phyloP scores from a whole-genome alignment of 495 filamentous ascomycete species.

The Sphaerosporella brunnea region DNA sequence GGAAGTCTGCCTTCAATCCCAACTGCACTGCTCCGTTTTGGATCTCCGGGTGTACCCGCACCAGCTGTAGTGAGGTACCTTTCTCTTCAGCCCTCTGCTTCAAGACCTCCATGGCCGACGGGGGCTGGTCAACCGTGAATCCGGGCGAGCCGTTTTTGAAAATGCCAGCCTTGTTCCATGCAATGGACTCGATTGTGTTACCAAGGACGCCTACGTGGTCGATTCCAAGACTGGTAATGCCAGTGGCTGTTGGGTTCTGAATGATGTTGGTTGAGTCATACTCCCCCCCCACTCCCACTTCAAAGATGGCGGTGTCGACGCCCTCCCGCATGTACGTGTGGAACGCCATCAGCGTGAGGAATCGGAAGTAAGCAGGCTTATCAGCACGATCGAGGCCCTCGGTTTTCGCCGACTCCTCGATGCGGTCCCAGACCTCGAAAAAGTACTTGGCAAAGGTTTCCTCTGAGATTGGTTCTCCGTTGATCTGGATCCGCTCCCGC shows the following conservation, averaged over 20 bases:
- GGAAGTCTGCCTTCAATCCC: slow-evolving; percentile 62
- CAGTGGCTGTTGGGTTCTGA: slow-evolving; percentile 48
- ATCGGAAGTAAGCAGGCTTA: slow-evolving; percentile 82
- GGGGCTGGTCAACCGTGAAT: slow-evolving; percentile 56
- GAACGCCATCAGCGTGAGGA: slow-evolving; percentile 74
- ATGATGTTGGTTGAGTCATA: slow-evolving; percentile 91
- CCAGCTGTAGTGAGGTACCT: slow-evolving; percentile 38
- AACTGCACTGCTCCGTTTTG: slow-evolving; percentile 39
- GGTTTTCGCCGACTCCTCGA: slow-evolving; percentile 29
- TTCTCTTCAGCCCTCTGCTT: slow-evolving; percentile 51
- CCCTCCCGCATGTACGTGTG: slow-evolving; percentile 68
- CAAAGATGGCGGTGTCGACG: slow-evolving; percentile 69
- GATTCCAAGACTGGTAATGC: slow-evolving; percentile 73
- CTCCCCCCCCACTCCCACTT: slow-evolving; percentile 86
- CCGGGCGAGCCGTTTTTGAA: slow-evolving; percentile 55
- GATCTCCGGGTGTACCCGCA: slow-evolving; percentile 47
- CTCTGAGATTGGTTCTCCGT: slow-evolving; percentile 34
- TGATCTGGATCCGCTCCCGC: slow-evolving; percentile 47
- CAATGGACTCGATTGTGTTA: slow-evolving; percentile 71
- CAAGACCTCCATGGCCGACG: slow-evolving; percentile 50
- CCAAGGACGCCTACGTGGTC: slow-evolving; percentile 73
- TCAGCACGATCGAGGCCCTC: slow-evolving; percentile 32
- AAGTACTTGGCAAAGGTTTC: slow-evolving; percentile 42
- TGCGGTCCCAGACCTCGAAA: slow-evolving; percentile 46
- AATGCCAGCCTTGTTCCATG: slow-evolving; percentile 94